Percentiles rank a stretch among this genome's conserved stretches.
Conservation (phyloP, 164 flowering plant genomes). For the Brasenia schreberi region DNA sequence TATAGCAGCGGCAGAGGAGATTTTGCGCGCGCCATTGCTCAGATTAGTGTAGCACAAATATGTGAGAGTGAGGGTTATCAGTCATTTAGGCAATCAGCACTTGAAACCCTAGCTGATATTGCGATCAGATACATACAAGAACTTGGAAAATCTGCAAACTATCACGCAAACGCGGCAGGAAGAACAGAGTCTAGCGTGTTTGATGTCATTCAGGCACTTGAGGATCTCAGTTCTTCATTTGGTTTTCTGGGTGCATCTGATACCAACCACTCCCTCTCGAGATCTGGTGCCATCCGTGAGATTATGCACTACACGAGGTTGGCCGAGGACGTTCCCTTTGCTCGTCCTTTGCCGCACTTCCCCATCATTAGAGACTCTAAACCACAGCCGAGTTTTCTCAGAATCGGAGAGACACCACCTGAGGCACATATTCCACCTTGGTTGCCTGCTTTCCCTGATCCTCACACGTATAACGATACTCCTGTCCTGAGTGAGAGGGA, state of each 20-base stretch:
- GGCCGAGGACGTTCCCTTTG: constrained; percentile 66
- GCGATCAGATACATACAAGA: constrained; percentile 37
- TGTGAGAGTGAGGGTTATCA: constrained; percentile 69
- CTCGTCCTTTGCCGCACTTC: constrained; percentile 51
- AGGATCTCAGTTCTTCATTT: constrained; percentile 37
- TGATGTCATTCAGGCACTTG: constrained; percentile 66
- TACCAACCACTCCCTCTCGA: constrained; percentile 26
- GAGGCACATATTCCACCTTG: constrained; percentile 67
- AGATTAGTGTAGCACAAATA: constrained; percentile 60
- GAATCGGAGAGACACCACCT: constrained; percentile 53
- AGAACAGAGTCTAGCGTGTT: constrained; percentile 55
- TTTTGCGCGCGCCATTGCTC: constrained; percentile 45
- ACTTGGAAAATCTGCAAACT: constrained; percentile 42
- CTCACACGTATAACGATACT: constrained; percentile 63
- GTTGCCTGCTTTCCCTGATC: constrained; percentile 96
- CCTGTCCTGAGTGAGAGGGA: constrained; percentile 80
- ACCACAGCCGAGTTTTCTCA: constrained; percentile 47
- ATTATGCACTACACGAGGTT: constrained; percentile 25
- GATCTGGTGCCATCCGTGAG: constrained; percentile 43
- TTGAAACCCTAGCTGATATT: constrained; percentile 48
- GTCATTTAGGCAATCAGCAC: constrained; percentile 57
- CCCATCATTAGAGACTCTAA: constrained; percentile 35
- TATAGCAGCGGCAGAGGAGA: constrained; percentile 15
- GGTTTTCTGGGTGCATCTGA: constrained; percentile 74
- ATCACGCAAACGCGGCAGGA: constrained; percentile 42